A percentile compares a stretch with the other conserved stretches of the same genome.
These are phyloP conservation scores for Yamagishiella unicocca DNA, from an alignment of 139 green algal species.

Conservation along the genomic window DNA sequence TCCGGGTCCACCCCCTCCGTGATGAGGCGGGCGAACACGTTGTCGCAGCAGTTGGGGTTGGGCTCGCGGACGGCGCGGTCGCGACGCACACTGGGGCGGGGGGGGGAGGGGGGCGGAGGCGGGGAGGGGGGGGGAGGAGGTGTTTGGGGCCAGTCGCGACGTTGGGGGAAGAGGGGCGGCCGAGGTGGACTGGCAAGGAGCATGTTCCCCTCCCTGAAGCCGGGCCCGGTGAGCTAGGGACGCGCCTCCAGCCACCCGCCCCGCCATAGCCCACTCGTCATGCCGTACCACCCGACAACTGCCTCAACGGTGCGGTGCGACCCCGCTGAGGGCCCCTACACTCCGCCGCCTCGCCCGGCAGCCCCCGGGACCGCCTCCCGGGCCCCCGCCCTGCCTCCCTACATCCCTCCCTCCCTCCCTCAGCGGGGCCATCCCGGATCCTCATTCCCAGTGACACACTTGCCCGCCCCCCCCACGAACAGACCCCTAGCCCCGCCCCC, in stretches of 20 bases:
- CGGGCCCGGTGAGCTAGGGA: neutral
- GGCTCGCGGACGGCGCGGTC: slow-evolving; percentile 64
- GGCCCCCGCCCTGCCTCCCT: too few species aligned
- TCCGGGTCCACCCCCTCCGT: slow-evolving; percentile 74
- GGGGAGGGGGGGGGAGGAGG: neutral
- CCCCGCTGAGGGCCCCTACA: too few species aligned
- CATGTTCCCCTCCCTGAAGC: neutral
- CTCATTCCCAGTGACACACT: too few species aligned
- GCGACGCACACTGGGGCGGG: slow-evolving; percentile 73
- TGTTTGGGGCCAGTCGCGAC: too few species aligned
- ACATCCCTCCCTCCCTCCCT: too few species aligned
- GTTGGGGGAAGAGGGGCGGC: neutral
- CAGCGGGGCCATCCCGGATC: too few species aligned
- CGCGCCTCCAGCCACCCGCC: neutral
- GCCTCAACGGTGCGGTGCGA: neutral
- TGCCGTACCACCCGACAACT: neutral
- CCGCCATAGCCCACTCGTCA: neutral
- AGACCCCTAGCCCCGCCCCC: too few species aligned
- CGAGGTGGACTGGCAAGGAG: neutral
- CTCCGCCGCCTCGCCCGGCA: too few species aligned
- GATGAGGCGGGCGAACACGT: slow-evolving; percentile 79
- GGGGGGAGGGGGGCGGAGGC: neutral
- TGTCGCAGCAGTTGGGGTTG: slow-evolving; percentile 72
- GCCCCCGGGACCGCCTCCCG: too few species aligned
- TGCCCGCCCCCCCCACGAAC: too few species aligned